A percentile compares a stretch with the other conserved stretches of the same genome.
phyloP scores from a whole-genome alignment of 192 early-diverging fungal species.

The Entomortierella lignicola region DNA sequence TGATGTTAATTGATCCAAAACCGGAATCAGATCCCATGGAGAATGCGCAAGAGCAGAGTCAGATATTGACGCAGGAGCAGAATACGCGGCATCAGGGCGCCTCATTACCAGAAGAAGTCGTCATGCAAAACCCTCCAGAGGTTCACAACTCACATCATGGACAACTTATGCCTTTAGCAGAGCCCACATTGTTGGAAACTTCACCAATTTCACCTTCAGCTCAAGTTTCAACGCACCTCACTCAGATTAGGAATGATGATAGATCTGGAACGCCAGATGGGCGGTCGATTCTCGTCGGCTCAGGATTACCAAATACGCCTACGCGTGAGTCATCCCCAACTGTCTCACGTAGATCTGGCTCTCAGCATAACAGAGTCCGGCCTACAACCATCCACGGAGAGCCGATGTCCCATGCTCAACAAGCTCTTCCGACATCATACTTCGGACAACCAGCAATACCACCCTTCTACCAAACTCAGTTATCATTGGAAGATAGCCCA shows the following conservation, averaged over 20 bases:
- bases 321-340: slow-evolving; percentile 15
- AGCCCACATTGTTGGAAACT: neutral
- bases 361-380: slow-evolving; percentile 19
- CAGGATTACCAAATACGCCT: slow-evolving; percentile 14
- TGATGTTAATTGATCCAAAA: slow-evolving; percentile 28
- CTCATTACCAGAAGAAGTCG: neutral
- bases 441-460: slow-evolving; percentile 6
- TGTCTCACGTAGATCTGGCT: slow-evolving; percentile 5
- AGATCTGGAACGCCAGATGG: slow-evolving; percentile 1
- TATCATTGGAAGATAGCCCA: neutral
- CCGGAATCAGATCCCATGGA: neutral
- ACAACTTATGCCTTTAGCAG: neutral
- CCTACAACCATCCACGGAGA: slow-evolving; percentile 52
- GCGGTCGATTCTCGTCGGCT: neutral
- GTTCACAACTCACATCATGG: neutral
- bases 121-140: neutral
- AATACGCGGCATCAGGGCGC: neutral
- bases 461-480: neutral
- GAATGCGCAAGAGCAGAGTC: neutral
- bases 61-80: neutral
- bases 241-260: neutral
- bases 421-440: neutral
- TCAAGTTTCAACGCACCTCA: neutral
- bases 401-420: slow-evolving; percentile 21
- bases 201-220: neutral